Evolutionary conservation across 2,329 filamentous ascomycete species (phyloP).

Genomic region (Mycocentrospora acerina): DNA sequence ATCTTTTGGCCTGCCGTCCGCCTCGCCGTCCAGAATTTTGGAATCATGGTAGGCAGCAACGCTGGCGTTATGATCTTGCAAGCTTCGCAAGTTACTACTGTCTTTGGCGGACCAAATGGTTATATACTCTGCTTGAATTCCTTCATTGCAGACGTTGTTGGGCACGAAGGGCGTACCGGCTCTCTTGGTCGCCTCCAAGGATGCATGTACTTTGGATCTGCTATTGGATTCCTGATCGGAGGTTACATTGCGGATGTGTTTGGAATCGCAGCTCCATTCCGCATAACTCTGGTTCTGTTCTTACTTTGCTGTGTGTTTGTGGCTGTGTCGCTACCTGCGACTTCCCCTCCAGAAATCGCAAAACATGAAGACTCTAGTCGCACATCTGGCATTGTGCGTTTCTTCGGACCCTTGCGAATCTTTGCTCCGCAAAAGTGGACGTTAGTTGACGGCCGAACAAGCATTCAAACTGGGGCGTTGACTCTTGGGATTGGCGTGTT

Average conservation of each 20-base stretch:
- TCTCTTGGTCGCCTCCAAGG: conserved; percentile 68
- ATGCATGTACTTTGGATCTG: conserved; percentile 66
- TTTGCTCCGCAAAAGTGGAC: conserved; percentile 60
- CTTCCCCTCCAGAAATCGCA: conserved; percentile 45
- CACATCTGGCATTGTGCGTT: conserved; percentile 50
- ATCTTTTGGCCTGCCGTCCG: conserved; percentile 66
- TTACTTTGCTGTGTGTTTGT: conserved; percentile 46
- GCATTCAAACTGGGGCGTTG: conserved; percentile 62
- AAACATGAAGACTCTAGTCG: conserved; percentile 33
- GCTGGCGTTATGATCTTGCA: conserved; percentile 70
- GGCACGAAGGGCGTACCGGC: conserved; percentile 61
- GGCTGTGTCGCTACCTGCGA: conserved; percentile 48
- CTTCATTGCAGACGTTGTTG: conserved; percentile 65
- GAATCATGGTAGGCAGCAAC: conserved; percentile 62
- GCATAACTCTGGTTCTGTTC: conserved; percentile 62
- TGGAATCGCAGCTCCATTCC: conserved; percentile 65
- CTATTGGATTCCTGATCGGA: conserved; percentile 64
- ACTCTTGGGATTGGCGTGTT: conserved; percentile 68
- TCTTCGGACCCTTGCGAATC: conserved; percentile 65
- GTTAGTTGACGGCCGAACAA: conserved; percentile 52
- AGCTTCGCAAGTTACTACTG: conserved; percentile 65
- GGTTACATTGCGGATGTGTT: conserved; percentile 65
- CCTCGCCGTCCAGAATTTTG: conserved; percentile 64
- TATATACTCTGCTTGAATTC: conserved; percentile 71
- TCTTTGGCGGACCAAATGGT: conserved; percentile 68